Percentiles rank a stretch among this genome's conserved stretches.
Evolutionary conservation across 1,284 basidiomycete genomes (phyloP).

Genomic region (Papiliotrema flavescens): DNA sequence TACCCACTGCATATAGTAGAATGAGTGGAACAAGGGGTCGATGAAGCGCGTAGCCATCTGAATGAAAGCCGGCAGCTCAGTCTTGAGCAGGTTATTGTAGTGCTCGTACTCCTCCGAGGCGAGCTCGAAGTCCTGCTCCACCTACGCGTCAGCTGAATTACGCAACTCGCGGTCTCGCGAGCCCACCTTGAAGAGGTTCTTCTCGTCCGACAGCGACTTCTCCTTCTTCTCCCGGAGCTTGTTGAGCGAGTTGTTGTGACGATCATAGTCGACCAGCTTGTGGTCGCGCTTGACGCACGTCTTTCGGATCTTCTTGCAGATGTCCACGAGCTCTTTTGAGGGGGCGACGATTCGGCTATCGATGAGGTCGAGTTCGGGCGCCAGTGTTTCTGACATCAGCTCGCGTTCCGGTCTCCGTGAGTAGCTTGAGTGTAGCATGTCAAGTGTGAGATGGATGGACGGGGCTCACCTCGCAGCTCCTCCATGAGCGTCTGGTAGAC

Average conservation of each 20-base stretch:
- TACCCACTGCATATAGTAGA: conserved; percentile 98
- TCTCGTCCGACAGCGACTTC: conserved; percentile 87
- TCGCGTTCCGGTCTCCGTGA: background rate
- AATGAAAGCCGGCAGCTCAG: conserved; percentile 89
- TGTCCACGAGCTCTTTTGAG: conserved; percentile 78
- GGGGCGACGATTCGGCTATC: conserved; percentile 81
- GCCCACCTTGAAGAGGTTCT: conserved; percentile 85
- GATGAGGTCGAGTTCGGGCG: conserved; percentile 93
- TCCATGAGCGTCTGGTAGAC: conserved; percentile 72
- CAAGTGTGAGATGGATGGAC: too few species aligned
- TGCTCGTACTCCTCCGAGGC: conserved; percentile 95
- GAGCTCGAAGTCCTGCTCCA: conserved; percentile 96
- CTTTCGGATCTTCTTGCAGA: conserved; percentile 89
- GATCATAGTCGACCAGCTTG: conserved; percentile 94
- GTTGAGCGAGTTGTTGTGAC: conserved; percentile 90
- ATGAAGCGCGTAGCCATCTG: conserved; percentile 82
- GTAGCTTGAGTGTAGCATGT: too few species aligned
- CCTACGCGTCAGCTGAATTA: conserved; percentile 52
- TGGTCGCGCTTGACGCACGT: conserved; percentile 94
- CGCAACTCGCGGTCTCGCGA: background rate
- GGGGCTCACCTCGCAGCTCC: conserved; percentile 62
- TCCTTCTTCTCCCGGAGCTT: conserved; percentile 98
- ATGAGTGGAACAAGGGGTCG: conserved; percentile 93
- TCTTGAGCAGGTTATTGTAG: conserved; percentile 89
- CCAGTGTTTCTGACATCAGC: conserved; percentile 55